These are phyloP conservation scores for Pseudoneurospora amorphoporcata DNA, from an alignment of 495 filamentous ascomycete species.

Conservation along the genomic window DNA sequence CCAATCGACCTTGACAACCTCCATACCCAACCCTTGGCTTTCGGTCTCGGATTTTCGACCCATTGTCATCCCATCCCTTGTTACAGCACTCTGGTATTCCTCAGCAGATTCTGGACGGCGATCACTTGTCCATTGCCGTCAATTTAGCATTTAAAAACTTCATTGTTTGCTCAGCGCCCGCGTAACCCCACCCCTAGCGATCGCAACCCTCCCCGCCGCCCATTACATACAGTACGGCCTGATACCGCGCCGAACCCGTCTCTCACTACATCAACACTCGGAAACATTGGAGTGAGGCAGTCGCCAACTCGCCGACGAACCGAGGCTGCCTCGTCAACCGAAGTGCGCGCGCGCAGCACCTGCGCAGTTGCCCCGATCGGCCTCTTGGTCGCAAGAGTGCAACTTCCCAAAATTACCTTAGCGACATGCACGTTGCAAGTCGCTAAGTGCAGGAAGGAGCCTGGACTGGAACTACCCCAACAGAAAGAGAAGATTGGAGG, in stretches of 20 bases:
- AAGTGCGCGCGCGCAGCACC: neutral
- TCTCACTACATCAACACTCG: neutral
- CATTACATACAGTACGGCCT: neutral
- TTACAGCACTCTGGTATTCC: neutral
- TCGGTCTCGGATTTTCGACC: neutral
- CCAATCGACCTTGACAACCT: neutral
- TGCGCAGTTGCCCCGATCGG: neutral
- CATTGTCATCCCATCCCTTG: neutral
- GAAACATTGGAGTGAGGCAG: neutral
- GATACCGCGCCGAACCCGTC: neutral
- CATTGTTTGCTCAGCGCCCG: neutral
- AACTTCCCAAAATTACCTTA: neutral
- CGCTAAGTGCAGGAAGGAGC: neutral
- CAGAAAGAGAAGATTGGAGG: neutral
- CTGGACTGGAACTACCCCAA: neutral
- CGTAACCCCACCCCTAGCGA: neutral
- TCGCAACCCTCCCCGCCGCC: neutral
- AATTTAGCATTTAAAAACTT: neutral
- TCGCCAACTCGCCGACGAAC: neutral
- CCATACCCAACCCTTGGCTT: neutral
- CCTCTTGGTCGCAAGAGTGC: neutral
- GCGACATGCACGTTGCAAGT: neutral
- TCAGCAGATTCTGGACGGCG: neutral
- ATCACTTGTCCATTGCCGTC: neutral
- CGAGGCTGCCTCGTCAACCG: neutral